phyloP scores from a whole-genome alignment of 495 filamentous ascomycete species.

The Opeltia flavorubescens region DNA sequence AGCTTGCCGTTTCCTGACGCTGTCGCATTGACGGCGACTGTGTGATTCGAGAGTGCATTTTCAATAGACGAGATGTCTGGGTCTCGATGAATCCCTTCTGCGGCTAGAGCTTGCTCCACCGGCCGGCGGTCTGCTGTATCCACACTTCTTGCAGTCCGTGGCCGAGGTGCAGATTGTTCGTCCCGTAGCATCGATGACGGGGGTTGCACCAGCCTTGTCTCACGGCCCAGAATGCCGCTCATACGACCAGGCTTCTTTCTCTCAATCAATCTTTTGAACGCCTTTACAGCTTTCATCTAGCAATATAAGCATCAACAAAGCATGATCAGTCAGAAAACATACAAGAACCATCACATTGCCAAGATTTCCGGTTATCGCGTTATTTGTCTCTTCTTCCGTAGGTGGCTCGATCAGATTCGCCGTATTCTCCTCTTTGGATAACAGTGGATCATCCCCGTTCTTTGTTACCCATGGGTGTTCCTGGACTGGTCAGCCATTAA shows the following conservation, averaged over 20 bases:
- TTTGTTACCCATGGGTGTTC: conserved; percentile 92
- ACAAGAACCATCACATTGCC: conserved; percentile 72
- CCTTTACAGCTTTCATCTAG: conserved; percentile 83
- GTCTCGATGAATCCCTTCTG: conserved; percentile 32
- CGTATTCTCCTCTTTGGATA: conserved; percentile 77
- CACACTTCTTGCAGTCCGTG: no score
- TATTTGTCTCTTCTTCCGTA: conserved; percentile 77
- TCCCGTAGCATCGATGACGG: conserved; percentile 38
- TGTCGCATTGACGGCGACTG: conserved; percentile 9
- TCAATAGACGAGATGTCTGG: conserved; percentile 7
- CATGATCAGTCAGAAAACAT: conserved; percentile 20
- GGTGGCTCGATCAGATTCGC: conserved; percentile 62
- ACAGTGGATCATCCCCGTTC: conserved; percentile 61
- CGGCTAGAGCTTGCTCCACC: conserved; percentile 32
- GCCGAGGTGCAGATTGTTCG: conserved; percentile 20
- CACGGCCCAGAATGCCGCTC: conserved; percentile 42
- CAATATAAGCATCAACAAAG: conserved; percentile 10
- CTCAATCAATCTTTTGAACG: conserved; percentile 55
- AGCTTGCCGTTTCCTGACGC: conserved; percentile 8
- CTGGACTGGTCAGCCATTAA: conserved; percentile 30
- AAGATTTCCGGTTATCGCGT: conserved; percentile 82
- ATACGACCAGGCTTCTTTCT: conserved; percentile 33
- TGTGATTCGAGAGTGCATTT: conserved; percentile 2
- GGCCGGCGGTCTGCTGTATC: conserved; percentile 28
- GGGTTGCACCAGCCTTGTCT: conserved; percentile 41